Conservation (phyloP, 495 filamentous ascomycete genomes). For the Saxophila tyrrhenica region DNA sequence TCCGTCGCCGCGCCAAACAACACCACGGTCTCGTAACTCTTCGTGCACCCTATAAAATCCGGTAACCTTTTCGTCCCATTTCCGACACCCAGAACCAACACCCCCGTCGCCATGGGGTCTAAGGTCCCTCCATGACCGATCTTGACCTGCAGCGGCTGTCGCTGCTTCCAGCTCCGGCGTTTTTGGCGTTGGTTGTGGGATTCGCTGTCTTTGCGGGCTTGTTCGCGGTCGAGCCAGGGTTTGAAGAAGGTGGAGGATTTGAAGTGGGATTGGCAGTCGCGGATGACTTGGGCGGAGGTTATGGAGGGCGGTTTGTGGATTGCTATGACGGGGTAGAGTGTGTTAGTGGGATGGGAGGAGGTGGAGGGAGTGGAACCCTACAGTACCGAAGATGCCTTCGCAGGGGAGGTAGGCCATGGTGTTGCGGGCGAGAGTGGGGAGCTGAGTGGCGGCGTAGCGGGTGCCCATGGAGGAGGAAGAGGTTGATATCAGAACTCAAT, state of each 20-base stretch:
- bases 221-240: slow-evolving; percentile 57
- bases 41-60: slow-evolving; percentile 73
- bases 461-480: slow-evolving; percentile 4
- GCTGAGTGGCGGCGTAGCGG: background rate
- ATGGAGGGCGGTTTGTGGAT: slow-evolving; percentile 83
- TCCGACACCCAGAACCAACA: slow-evolving; percentile 78
- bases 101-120: slow-evolving; percentile 86
- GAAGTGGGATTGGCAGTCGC: slow-evolving; percentile 70
- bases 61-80: slow-evolving; percentile 74
- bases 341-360: background rate
- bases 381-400: slow-evolving; percentile 24
- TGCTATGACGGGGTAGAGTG: slow-evolving; percentile 41
- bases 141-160: slow-evolving; percentile 59
- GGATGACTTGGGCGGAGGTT: slow-evolving; percentile 78
- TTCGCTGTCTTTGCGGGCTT: slow-evolving; percentile 28
- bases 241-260: slow-evolving; percentile 66
- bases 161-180: slow-evolving; percentile 40
- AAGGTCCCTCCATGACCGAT: slow-evolving; percentile 94
- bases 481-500: background rate
- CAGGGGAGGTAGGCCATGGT: background rate
- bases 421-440: background rate
- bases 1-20: slow-evolving; percentile 90
- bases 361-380: slow-evolving; percentile 16
- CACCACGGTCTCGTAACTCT: slow-evolving; percentile 80
- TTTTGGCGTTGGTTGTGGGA: slow-evolving; percentile 37